Evolutionary conservation across 345 rosid genomes (phyloP).

Genomic region (Anacardium occidentale): DNA sequence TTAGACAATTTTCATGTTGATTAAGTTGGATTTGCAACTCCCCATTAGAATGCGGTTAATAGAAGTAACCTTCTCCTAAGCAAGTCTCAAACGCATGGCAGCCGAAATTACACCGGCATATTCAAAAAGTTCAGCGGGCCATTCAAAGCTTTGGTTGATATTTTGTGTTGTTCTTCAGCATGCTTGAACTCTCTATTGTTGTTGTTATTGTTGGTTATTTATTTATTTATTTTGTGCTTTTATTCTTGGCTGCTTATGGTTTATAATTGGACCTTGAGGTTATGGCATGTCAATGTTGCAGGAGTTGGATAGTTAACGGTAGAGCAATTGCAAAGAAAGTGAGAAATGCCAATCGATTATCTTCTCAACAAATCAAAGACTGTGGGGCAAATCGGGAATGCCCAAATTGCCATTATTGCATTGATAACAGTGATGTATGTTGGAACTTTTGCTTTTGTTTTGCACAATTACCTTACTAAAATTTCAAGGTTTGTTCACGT

Average conservation of each 20-base stretch:
- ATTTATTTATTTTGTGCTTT: not conserved
- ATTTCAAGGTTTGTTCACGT: too few relatives aligned
- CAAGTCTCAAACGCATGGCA: not conserved
- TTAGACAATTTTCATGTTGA: not conserved
- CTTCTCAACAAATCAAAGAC: conserved; percentile 55
- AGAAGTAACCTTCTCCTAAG: not conserved
- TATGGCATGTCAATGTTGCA: conserved; percentile 29
- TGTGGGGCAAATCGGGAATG: conserved; percentile 66
- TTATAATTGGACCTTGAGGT: conserved; percentile 9
- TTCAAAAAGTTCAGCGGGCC: not conserved
- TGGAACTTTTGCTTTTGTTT: not conserved
- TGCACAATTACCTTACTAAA: not conserved
- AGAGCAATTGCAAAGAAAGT: conserved; percentile 73
- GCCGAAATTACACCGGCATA: too few relatives aligned
- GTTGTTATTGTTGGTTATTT: too few relatives aligned
- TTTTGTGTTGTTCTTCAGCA: not conserved
- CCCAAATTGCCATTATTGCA: conserved; percentile 64
- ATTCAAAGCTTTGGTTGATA: not conserved
- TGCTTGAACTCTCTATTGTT: not conserved
- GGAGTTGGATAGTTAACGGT: conserved; percentile 82
- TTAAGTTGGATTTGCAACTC: not conserved
- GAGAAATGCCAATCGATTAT: conserved; percentile 49
- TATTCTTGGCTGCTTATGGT: not conserved
- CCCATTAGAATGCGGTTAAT: not conserved
- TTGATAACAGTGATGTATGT: conserved; percentile 84